Base-by-base conservation (phyloP, 345 rosid genomes). In the Pistacia atlantica region DNA sequence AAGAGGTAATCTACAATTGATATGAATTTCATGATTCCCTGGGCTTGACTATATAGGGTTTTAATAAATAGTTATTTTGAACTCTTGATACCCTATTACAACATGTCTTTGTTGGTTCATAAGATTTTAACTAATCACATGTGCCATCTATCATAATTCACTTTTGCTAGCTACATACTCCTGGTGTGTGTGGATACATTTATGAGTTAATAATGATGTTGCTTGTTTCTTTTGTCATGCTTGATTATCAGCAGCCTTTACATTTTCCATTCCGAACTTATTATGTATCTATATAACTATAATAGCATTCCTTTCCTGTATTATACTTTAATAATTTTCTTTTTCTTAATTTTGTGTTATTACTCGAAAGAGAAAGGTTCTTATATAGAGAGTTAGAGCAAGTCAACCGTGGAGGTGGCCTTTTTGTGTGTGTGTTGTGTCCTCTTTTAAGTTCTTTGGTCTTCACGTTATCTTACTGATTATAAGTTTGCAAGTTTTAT, bases 1-100 rank as follows among this genome's bases (percentile, higher is more conserved):
- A 95, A 83, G 99, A 95, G 98, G 99, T 88, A 68, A 72, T 17
- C 13, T 33, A 28, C 67, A 46, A 74, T 59, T 64, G 25, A 38
- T 48, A 25, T 46, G 51, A 77, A 52, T 52, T 25, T 74, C 75
- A 38, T 51, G 11, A 69, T 46, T 70, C 13, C 10, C 57, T 61
- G 69, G 37, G 49, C 65, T 79, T 74, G 51, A 4, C 74, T 74
- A 52, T 62, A 9, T 16, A 48, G 13, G 51, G 51, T 45, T 70
- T 58, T 78, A 2, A 14, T 64, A 31, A 57, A 33, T 22, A 45
- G 73, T 31, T 45, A 31, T 31, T 35, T 67, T 60, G 35, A 18
- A 51, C 13, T 0, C 42, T 22, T 67, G 2, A 20, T 52, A 13
- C 16, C 46, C 1, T 22, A 42, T 22, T 31, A 10, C 66, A 57